These are phyloP conservation scores for Ceratocystis cacaofunesta DNA, from an alignment of 2,329 filamentous ascomycete genomes.

Conservation along the genomic window DNA sequence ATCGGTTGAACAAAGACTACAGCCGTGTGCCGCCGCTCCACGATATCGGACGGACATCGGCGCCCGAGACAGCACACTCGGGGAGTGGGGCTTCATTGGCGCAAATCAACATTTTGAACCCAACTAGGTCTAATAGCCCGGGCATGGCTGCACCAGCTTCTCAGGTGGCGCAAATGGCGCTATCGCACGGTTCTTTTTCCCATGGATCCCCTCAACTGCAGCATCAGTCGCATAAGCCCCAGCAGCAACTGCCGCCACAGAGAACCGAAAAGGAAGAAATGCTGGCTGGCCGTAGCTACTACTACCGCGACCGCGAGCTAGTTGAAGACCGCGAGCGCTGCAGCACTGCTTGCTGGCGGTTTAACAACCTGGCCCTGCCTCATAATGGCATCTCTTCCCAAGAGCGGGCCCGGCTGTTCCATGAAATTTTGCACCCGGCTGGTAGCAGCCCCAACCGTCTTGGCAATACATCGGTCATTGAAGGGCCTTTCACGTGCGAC, in stretches of 20 bases:
- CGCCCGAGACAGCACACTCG: conserved; percentile 25
- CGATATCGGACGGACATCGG: conserved; percentile 41
- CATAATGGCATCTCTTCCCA: conserved; percentile 53
- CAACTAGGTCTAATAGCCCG: conserved; percentile 36
- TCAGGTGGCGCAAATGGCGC: conserved; percentile 37
- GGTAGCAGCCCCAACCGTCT: conserved; percentile 41
- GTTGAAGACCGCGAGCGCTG: conserved; percentile 75
- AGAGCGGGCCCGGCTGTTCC: conserved; percentile 55
- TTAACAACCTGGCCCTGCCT: conserved; percentile 71
- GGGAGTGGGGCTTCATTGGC: conserved; percentile 36
- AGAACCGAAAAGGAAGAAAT: conserved; percentile 79
- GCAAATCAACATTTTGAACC: conserved; percentile 42
- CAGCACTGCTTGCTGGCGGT: conserved; percentile 64
- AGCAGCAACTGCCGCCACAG: conserved; percentile 17
- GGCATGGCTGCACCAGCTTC: conserved; percentile 25
- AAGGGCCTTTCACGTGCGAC: conserved; percentile 81
- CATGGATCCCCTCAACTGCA: conserved; percentile 18
- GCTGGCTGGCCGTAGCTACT: conserved; percentile 65
- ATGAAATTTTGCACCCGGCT: conserved; percentile 56
- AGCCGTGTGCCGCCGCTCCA: conserved; percentile 46
- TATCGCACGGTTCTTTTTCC: conserved; percentile 40
- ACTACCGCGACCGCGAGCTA: conserved; percentile 63
- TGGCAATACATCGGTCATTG: conserved; percentile 63
- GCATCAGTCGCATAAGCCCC: neutral
- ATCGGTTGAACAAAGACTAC: conserved; percentile 41